Percentiles rank a stretch among this genome's conserved stretches.
Conservation (phyloP, 1,139 yeast genomes). For the Pichia kudriavzevii region DNA sequence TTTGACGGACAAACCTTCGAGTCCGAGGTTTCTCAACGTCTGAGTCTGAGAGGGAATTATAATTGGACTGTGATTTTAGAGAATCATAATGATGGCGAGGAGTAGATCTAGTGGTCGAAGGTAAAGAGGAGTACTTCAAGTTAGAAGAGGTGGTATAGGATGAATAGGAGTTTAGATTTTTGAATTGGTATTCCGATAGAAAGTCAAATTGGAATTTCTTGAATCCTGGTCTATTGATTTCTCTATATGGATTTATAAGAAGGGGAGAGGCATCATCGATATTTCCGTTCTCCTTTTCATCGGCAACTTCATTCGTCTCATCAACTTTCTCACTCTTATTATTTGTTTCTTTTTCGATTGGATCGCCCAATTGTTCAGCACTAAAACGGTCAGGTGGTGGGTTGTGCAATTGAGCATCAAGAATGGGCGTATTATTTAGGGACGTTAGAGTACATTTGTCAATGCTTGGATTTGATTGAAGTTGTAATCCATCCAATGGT, state of each 20-base stretch:
- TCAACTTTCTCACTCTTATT: neutral
- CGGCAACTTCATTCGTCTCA: neutral
- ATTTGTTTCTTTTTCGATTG: no score
- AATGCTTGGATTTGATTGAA: no score
- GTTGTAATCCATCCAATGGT: no score
- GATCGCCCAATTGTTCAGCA: no score
- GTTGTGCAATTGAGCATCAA: no score
- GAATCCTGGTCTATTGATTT: constrained; percentile 34
- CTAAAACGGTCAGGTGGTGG: no score
- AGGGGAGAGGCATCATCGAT: constrained; percentile 31
- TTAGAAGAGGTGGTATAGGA: constrained; percentile 18
- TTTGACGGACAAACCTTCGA: constrained; percentile 44
- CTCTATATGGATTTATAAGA: constrained; percentile 46
- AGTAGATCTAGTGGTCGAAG: constrained; percentile 13
- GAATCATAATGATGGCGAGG: constrained; percentile 27
- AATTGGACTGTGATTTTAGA: constrained; percentile 20
- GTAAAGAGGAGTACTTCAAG: constrained; percentile 13
- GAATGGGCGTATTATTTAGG: no score
- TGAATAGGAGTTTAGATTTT: constrained; percentile 14
- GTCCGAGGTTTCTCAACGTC: constrained; percentile 48
- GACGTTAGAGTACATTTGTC: no score
- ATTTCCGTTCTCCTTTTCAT: constrained; percentile 9
- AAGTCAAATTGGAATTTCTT: constrained; percentile 43
- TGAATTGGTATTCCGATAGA: constrained; percentile 39
- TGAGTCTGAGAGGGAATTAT: constrained; percentile 37